These are phyloP conservation scores for Penicillium atrosanguineum DNA, from an alignment of 495 filamentous ascomycete genomes.

Conservation along the genomic window DNA sequence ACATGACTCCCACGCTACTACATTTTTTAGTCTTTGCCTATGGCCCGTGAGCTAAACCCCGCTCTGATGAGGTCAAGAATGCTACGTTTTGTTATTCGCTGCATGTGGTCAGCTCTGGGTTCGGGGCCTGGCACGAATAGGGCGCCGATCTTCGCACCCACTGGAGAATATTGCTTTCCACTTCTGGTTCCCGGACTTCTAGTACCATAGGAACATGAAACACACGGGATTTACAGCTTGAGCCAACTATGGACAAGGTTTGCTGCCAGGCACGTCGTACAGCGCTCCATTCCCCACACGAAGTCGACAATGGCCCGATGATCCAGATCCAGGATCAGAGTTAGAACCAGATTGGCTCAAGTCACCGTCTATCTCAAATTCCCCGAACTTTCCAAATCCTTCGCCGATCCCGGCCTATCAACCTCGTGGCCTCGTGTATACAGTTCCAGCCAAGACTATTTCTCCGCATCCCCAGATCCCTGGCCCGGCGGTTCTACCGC, in stretches of 20 bases:
- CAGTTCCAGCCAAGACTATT: constrained; percentile 3
- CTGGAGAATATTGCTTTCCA: background rate
- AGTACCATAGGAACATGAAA: background rate
- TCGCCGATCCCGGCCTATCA: background rate
- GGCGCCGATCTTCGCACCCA: background rate
- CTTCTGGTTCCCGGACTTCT: background rate
- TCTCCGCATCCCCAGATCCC: background rate
- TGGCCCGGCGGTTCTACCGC: background rate
- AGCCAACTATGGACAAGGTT: background rate
- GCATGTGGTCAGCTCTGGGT: background rate
- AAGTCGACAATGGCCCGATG: background rate
- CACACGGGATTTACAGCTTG: background rate
- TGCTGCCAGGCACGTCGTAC: background rate
- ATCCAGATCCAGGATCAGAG: background rate
- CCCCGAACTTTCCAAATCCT: background rate
- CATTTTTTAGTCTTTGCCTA: background rate
- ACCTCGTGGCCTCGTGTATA: background rate
- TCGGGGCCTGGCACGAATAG: background rate
- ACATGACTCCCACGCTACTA: background rate
- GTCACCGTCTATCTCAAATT: constrained; percentile 1
- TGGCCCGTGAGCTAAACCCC: constrained; percentile 1
- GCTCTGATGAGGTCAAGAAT: constrained; percentile 1
- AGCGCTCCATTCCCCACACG: background rate
- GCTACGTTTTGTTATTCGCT: background rate
- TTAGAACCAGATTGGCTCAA: constrained; percentile 3